These are phyloP conservation scores for Pythium volutum DNA, from an alignment of 352 stramenopile genomes.

Conservation along the genomic window DNA sequence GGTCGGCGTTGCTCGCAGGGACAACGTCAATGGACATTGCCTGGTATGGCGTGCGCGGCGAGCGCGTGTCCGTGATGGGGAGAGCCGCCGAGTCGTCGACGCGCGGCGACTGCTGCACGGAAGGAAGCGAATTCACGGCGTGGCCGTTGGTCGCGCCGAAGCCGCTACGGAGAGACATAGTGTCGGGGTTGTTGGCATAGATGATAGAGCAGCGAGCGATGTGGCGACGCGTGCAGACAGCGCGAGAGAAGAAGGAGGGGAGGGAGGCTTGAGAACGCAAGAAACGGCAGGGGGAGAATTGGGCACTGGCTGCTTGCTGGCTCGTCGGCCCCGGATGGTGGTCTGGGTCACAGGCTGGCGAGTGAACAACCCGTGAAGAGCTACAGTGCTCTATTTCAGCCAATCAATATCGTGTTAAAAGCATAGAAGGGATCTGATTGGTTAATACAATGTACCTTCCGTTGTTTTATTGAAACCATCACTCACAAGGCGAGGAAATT, in stretches of 20 bases:
- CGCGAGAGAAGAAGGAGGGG: neutral
- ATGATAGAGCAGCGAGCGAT: neutral
- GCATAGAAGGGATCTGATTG: neutral
- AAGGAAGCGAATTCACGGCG: slow-evolving; percentile 1
- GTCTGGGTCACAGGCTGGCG: neutral
- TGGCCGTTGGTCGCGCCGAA: slow-evolving; percentile 6
- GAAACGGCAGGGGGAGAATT: neutral
- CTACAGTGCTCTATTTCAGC: neutral
- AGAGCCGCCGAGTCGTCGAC: neutral
- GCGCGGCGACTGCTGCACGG: slow-evolving; percentile 7
- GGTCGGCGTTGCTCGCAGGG: neutral
- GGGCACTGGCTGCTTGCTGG: neutral
- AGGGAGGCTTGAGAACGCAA: neutral
- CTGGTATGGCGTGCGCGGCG: slow-evolving; percentile 13
- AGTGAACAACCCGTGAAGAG: neutral
- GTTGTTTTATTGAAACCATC: neutral
- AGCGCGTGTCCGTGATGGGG: neutral
- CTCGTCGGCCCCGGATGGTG: neutral
- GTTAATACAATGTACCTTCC: neutral
- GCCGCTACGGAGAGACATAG: slow-evolving; percentile 13
- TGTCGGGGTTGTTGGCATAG: slow-evolving; percentile 11
- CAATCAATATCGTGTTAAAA: neutral
- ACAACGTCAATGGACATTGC: slow-evolving; percentile 16
- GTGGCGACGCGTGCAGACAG: neutral
- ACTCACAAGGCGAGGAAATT: neutral